Conservation (phyloP, 108 stramenopile species). For the Phaeodactylum tricornutum region DNA sequence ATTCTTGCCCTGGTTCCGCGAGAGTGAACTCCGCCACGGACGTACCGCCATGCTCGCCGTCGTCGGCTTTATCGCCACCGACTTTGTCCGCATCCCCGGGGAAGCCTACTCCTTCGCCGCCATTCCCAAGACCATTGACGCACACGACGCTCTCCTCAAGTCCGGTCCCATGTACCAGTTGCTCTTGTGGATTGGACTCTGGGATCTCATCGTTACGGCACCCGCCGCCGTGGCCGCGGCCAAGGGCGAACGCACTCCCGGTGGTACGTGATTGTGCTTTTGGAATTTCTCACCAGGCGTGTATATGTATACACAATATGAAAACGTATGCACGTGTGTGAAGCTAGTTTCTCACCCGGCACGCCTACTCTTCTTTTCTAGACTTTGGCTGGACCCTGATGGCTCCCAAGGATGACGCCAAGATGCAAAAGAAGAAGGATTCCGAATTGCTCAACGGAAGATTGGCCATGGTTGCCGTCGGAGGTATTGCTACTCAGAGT, state of each 20-base stretch:
- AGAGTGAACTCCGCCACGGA: conserved; percentile 78
- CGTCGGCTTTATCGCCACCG: conserved; percentile 74
- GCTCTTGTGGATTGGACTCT: conserved; percentile 55
- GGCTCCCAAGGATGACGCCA: conserved; percentile 36
- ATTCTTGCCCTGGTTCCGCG: conserved; percentile 76
- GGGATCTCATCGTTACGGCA: conserved; percentile 43
- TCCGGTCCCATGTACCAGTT: conserved; percentile 71
- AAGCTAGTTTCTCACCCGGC: not conserved
- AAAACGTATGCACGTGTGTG: not conserved
- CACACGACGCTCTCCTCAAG: conserved; percentile 72
- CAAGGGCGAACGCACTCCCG: conserved; percentile 62
- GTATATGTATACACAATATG: not conserved
- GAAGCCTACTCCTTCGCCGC: conserved; percentile 74
- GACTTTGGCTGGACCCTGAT: conserved; percentile 46
- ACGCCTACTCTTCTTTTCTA: not conserved
- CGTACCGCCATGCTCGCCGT: conserved; percentile 82
- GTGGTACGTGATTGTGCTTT: conserved; percentile 30
- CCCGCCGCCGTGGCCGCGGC: conserved; percentile 53
- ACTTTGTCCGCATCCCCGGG: conserved; percentile 81
- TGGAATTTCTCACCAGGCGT: not conserved
- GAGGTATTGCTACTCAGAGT: conserved; percentile 83
- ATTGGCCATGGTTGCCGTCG: conserved; percentile 87
- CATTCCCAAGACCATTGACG: conserved; percentile 72
- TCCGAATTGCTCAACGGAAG: conserved; percentile 72
- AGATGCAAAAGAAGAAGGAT: conserved; percentile 35